phyloP scores from a whole-genome alignment of 441 rosid species.

The Brassica hybrid region DNA sequence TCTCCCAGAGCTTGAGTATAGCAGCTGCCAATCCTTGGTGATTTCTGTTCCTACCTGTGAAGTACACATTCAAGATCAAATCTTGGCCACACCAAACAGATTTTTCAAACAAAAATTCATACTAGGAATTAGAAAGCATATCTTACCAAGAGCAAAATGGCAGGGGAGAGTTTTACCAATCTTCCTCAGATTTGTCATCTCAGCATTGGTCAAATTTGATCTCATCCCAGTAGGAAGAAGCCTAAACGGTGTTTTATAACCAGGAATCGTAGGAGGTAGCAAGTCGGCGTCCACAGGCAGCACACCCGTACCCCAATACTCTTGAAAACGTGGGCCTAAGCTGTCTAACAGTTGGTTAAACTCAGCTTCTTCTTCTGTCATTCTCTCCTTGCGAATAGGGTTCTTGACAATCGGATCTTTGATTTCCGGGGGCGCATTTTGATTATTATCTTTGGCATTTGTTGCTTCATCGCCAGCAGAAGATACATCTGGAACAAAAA shows the following conservation, averaged over 20 bases:
- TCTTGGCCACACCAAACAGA: conserved; percentile 19
- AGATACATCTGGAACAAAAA: conserved; percentile 77
- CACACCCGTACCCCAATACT: conserved; percentile 99
- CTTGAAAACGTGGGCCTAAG: conserved; percentile 92
- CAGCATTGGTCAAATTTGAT: conserved; percentile 87
- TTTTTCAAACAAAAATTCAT: background rate
- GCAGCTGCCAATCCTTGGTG: conserved; percentile 97
- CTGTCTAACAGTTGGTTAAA: conserved; percentile 74
- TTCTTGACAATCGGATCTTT: conserved; percentile 47
- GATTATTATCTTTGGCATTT: conserved; percentile 41
- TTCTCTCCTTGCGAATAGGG: conserved; percentile 42
- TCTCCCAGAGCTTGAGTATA: conserved; percentile 91
- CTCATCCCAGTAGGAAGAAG: conserved; percentile 97
- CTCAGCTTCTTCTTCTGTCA: conserved; percentile 89
- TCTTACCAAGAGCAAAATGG: conserved; percentile 96
- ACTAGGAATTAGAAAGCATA: conserved; percentile 24
- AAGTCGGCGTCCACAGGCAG: conserved; percentile 96
- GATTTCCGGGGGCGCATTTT: conserved; percentile 45
- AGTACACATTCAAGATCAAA: conserved; percentile 37
- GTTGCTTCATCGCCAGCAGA: conserved; percentile 47
- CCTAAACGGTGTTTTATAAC: conserved; percentile 91
- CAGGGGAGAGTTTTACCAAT: conserved; percentile 90
- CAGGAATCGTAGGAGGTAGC: conserved; percentile 82
- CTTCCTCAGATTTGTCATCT: conserved; percentile 92
- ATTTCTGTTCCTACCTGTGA: conserved; percentile 88